Percentiles rank a stretch among this genome's conserved stretches.
Evolutionary conservation across 148 eudicot species (phyloP).

Genomic region (Amaranthus cruentus): DNA sequence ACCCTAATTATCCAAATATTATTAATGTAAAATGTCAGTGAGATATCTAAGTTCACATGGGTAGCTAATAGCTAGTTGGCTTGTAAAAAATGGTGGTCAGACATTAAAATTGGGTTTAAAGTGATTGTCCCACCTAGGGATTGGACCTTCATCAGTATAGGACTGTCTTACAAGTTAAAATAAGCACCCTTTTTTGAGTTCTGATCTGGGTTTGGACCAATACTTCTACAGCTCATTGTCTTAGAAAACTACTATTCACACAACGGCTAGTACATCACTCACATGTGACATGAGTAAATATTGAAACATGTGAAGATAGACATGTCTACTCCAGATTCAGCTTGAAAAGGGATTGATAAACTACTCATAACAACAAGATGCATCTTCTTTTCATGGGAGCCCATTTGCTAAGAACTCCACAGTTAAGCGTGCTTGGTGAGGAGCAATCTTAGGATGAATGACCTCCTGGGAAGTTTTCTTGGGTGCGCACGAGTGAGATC

Average conservation of each 20-base stretch:
- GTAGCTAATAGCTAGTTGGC: constrained; percentile 3
- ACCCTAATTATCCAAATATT: constrained; percentile 7
- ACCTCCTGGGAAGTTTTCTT: no score
- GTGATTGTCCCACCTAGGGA: constrained; percentile 14
- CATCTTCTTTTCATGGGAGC: no score
- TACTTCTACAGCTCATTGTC: background rate
- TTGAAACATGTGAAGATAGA: background rate
- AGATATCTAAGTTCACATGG: background rate
- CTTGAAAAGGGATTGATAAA: no score
- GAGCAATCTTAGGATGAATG: no score
- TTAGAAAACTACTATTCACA: background rate
- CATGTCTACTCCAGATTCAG: no score
- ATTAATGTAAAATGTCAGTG: background rate
- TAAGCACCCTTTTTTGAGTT: background rate
- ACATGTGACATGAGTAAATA: background rate
- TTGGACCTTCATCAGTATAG: constrained; percentile 4
- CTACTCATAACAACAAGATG: no score
- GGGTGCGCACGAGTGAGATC: no score
- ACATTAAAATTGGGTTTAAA: background rate
- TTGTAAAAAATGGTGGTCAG: background rate
- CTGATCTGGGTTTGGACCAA: constrained; percentile 1
- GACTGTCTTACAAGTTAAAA: background rate
- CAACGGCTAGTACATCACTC: background rate
- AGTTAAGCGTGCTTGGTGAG: no score
- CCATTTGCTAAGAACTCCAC: no score